phyloP scores from a whole-genome alignment of 2,329 filamentous ascomycete genomes.

The Fusarium sublunatum region DNA sequence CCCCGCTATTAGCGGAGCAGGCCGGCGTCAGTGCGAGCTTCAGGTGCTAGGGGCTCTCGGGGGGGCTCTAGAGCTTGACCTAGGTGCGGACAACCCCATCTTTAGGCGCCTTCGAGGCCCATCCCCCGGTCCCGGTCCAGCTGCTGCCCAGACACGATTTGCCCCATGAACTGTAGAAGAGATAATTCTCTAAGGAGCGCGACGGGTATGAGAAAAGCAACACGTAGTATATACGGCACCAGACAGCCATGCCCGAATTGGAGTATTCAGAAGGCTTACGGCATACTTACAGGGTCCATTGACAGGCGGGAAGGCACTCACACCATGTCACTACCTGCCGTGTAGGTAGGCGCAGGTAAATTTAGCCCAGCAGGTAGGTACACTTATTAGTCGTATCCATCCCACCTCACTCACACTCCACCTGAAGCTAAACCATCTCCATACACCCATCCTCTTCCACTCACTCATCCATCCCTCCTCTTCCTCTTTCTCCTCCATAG shows the following conservation, averaged over 20 bases:
- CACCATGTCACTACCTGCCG: conserved; percentile 18
- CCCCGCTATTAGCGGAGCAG: conserved; percentile 42
- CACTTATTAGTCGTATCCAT: conserved; percentile 34
- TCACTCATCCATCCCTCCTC: conserved; percentile 40
- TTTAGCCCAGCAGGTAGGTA: conserved; percentile 37
- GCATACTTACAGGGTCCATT: too few species aligned
- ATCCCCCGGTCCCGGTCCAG: conserved; percentile 39
- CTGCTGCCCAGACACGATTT: conserved; percentile 27
- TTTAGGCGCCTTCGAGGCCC: conserved; percentile 39
- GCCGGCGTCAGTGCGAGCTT: conserved; percentile 43
- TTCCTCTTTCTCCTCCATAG: conserved; percentile 34
- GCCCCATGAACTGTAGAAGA: not conserved
- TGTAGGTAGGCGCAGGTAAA: conserved; percentile 15
- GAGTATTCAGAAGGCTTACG: too few species aligned
- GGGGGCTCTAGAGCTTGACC: conserved; percentile 31
- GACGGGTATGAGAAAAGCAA: too few species aligned
- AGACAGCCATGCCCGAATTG: too few species aligned
- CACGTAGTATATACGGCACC: too few species aligned
- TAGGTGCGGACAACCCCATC: conserved; percentile 42
- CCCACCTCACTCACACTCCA: conserved; percentile 35
- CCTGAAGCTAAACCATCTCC: conserved; percentile 43
- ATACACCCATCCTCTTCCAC: conserved; percentile 40
- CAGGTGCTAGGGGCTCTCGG: conserved; percentile 35
- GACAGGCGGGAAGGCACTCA: conserved; percentile 13
- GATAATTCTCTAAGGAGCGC: too few species aligned